Conservation (phyloP, 345 rosid species). For the Populus euphratica region DNA sequence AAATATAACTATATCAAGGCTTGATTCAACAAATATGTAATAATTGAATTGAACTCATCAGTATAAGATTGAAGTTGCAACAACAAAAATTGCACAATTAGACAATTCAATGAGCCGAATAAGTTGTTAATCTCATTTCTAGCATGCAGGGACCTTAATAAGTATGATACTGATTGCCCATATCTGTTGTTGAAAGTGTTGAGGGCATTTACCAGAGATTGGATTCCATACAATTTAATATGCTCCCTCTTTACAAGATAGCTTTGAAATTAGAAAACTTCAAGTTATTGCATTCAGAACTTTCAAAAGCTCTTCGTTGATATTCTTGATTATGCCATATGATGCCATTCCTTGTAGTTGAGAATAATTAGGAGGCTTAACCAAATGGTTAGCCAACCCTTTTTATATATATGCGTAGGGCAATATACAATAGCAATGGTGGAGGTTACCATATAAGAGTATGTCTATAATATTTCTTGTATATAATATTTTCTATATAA, state of each 20-base stretch:
- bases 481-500: too few species aligned
- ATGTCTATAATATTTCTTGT: too few species aligned
- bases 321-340: not conserved
- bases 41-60: not conserved
- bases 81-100: too few species aligned
- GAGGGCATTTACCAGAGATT: not conserved
- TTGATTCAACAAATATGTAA: too few species aligned
- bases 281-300: not conserved
- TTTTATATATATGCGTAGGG: too few species aligned
- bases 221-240: not conserved
- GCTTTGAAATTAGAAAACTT: not conserved
- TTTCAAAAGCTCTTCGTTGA: constrained; percentile 49
- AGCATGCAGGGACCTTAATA: not conserved
- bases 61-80: too few species aligned
- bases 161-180: not conserved
- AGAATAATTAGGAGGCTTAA: too few species aligned
- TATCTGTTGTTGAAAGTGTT: not conserved
- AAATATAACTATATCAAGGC: too few species aligned
- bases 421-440: too few species aligned
- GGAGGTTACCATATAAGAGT: too few species aligned
- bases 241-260: not conserved
- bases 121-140: not conserved
- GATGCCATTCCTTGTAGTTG: not conserved
- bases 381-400: too few species aligned
- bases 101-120: too few species aligned